phyloP scores from a whole-genome alignment of 768 basidiomycete genomes.

The Postia placenta region DNA sequence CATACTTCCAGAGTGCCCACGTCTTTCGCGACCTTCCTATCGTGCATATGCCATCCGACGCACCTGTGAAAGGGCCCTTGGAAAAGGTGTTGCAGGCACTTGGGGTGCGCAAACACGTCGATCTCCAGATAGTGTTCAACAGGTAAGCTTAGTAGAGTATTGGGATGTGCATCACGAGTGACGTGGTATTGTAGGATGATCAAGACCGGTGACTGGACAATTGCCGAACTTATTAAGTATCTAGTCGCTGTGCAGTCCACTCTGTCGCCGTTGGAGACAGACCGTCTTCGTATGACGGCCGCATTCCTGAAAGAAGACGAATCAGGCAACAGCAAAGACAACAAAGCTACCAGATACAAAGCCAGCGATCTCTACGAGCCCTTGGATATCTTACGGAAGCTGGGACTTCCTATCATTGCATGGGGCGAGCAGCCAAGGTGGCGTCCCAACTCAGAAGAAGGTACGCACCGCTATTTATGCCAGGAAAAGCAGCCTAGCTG shows the following conservation, averaged over 20 bases:
- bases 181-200: conserved; percentile 55
- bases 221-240: conserved; percentile 80
- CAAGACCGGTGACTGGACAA: conserved; percentile 86
- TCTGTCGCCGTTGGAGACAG: conserved; percentile 50
- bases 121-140: conserved; percentile 89
- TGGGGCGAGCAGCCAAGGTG: conserved; percentile 82
- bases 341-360: conserved; percentile 37
- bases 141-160: conserved; percentile 39
- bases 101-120: conserved; percentile 88
- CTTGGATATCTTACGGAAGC: conserved; percentile 54
- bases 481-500: background rate
- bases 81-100: conserved; percentile 68
- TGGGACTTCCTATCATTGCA: conserved; percentile 79
- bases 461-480: conserved; percentile 32
- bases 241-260: conserved; percentile 74
- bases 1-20: conserved; percentile 83
- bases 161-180: background rate
- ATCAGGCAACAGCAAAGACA: conserved; percentile 15
- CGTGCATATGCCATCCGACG: conserved; percentile 62
- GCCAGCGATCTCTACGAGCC: conserved; percentile 87
- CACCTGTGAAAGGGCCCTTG: conserved; percentile 56
- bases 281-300: conserved; percentile 52
- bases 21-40: conserved; percentile 88
- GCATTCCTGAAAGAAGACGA: conserved; percentile 63
- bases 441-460: conserved; percentile 81